Base-by-base conservation (phyloP, 805 yeast species). In the Metahyphopichia silvanorum region DNA sequence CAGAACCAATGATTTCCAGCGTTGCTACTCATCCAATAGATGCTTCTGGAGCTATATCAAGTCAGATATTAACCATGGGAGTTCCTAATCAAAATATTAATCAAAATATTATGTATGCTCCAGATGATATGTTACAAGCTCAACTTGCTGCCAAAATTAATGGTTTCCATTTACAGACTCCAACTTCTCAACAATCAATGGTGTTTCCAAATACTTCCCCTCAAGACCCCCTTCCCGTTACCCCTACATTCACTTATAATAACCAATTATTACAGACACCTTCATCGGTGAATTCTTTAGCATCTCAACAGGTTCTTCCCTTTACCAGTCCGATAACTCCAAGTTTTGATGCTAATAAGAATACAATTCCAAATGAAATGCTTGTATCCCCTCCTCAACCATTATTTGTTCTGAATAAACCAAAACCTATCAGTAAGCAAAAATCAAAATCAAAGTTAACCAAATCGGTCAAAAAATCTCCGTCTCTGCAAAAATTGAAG, bases 141-240 rank as follows among this genome's bases (percentile, higher is more conserved):
- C 35, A 31, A 29, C 26, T 35, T 7, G 17, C 39, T 6, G 21
- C 36, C 10, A 23, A 31, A 13, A 25, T 35, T 25, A 35, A 32
- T 16, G 25, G 27, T 21, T 35, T 35, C 26, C 39, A 35, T 26
- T 18, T 35, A 9, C 31, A 32, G 14, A 35, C 39, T 19, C 39
- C 39, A 5, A 16, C 22, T 19, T 14, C 35, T 11, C n/a, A n/a
- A n/a, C n/a, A n/a, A n/a, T n/a, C n/a, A n/a, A n/a, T n/a, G n/a
- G n/a, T n/a, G n/a, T n/a, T n/a, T n/a, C n/a, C n/a, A n/a, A n/a
- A n/a, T n/a, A n/a, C n/a, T n/a, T n/a, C 7, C 12, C 26, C 26
- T 7, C 13, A 9, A 14, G 8, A 24, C 8, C 7, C 12, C 7
- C 12, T 24, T 7, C 26, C 26, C 15, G n/a, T 24, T 7, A 24